Evolutionary conservation across 208 protist genomes (phyloP).

Genomic region (Acanthamoeba lugdunensis): DNA sequence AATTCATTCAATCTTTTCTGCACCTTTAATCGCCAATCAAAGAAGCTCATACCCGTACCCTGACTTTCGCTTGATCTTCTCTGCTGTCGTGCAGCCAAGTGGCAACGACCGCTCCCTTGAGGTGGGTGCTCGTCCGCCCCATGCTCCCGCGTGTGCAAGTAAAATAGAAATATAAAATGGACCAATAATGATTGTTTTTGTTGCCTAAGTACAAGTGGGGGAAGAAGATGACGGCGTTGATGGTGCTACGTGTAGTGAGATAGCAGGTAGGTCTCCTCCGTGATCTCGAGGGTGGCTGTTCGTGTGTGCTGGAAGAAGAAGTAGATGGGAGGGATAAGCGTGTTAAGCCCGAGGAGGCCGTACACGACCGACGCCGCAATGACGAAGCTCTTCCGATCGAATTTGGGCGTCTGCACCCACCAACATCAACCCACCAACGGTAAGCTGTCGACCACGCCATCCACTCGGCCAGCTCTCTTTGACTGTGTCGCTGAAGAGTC

Average conservation of each 20-base stretch:
- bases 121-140: not conserved
- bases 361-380: slow-evolving; percentile 33
- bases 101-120: not conserved
- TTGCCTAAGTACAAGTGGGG: not conserved
- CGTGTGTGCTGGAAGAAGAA: slow-evolving; percentile 55
- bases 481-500: not conserved
- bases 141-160: not conserved
- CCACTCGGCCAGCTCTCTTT: too few relatives aligned
- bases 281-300: slow-evolving; percentile 58
- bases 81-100: not conserved
- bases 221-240: not conserved
- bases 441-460: too few relatives aligned
- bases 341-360: slow-evolving; percentile 18
- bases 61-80: not conserved
- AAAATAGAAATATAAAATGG: not conserved
- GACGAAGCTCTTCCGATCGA: slow-evolving; percentile 55
- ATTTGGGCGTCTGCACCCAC: slow-evolving; percentile 7
- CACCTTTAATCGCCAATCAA: not conserved
- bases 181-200: too few relatives aligned
- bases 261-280: slow-evolving; percentile 26
- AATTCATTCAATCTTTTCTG: not conserved
- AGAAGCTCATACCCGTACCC: too few relatives aligned
- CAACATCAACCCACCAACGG: too few relatives aligned
- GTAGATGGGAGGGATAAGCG: slow-evolving; percentile 42
- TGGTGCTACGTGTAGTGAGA: not conserved